phyloP scores from a whole-genome alignment of 2,329 filamentous ascomycete genomes.

The Diplodia corticola region DNA sequence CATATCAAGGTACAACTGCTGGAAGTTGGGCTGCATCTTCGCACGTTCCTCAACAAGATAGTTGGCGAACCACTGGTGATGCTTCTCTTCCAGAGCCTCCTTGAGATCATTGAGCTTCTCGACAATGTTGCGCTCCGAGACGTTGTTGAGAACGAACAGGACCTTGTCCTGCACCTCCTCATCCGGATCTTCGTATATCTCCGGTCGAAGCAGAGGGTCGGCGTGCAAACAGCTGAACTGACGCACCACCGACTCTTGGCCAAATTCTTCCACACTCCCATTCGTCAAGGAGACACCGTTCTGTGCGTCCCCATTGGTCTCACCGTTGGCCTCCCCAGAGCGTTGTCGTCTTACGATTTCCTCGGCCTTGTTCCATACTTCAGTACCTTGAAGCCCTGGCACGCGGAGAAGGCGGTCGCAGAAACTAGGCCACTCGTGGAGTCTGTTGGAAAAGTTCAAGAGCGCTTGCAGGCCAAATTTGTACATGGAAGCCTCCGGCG shows the following conservation, averaged over 20 bases:
- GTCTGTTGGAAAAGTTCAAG: slow-evolving; percentile 78
- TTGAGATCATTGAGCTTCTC: slow-evolving; percentile 81
- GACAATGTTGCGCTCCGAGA: slow-evolving; percentile 84
- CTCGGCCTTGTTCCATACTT: slow-evolving; percentile 79
- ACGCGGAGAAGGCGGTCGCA: slow-evolving; percentile 83
- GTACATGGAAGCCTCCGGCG: slow-evolving; percentile 87
- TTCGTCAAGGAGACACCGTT: slow-evolving; percentile 63
- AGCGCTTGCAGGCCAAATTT: slow-evolving; percentile 96
- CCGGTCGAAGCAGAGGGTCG: slow-evolving; percentile 64
- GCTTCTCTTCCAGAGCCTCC: slow-evolving; percentile 72
- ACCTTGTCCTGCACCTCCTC: slow-evolving; percentile 89
- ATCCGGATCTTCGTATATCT: slow-evolving; percentile 76
- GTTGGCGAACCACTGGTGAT: slow-evolving; percentile 94
- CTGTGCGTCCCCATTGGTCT: slow-evolving; percentile 50
- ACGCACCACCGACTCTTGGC: slow-evolving; percentile 60
- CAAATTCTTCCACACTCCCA: slow-evolving; percentile 52
- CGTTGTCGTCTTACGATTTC: slow-evolving; percentile 72
- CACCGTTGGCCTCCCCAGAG: slow-evolving; percentile 58
- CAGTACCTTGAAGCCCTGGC: slow-evolving; percentile 77
- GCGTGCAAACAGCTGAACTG: slow-evolving; percentile 79
- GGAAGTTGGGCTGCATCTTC: slow-evolving; percentile 96
- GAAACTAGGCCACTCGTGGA: slow-evolving; percentile 94
- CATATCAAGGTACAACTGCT: slow-evolving; percentile 87
- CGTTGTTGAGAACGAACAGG: slow-evolving; percentile 93
- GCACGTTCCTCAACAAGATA: slow-evolving; percentile 95